A percentile compares a stretch with the other conserved stretches of the same genome.
Conservation (phyloP, 2,329 filamentous ascomycete genomes). For the Helotiales sp. region DNA sequence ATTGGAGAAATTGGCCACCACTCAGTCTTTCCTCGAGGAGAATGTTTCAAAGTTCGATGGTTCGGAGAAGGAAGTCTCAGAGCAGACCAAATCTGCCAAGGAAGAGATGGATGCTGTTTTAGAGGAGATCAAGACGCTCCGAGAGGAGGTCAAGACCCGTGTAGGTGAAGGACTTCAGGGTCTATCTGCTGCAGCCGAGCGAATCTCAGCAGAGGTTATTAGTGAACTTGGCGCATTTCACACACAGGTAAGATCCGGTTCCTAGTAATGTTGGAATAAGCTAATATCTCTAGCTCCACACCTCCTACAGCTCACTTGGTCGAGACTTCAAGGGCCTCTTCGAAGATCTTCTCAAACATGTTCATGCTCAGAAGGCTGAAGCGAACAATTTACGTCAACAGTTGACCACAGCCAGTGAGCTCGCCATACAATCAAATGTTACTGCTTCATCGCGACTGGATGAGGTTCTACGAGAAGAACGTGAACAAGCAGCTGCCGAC, state of each 20-base stretch:
- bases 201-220: slow-evolving; percentile 87
- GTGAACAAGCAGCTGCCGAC: slow-evolving; percentile 72
- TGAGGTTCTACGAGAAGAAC: slow-evolving; percentile 76
- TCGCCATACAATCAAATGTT: slow-evolving; percentile 70
- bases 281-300: slow-evolving; percentile 66
- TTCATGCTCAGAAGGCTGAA: slow-evolving; percentile 78
- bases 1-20: slow-evolving; percentile 70
- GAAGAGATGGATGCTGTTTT: slow-evolving; percentile 90
- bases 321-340: slow-evolving; percentile 87
- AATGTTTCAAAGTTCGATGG: slow-evolving; percentile 71
- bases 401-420: slow-evolving; percentile 70
- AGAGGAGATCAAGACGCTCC: slow-evolving; percentile 87
- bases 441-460: slow-evolving; percentile 70
- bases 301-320: slow-evolving; percentile 82
- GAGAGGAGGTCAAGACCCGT: slow-evolving; percentile 84
- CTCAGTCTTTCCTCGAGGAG: slow-evolving; percentile 71
- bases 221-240: slow-evolving; percentile 87
- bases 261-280: not conserved
- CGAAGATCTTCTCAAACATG: slow-evolving; percentile 76
- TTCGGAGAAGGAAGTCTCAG: slow-evolving; percentile 70
- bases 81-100: slow-evolving; percentile 71
- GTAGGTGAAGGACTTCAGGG: slow-evolving; percentile 85
- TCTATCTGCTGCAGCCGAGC: slow-evolving; percentile 81
- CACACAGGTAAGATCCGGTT: slow-evolving; percentile 54
- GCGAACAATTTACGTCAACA: slow-evolving; percentile 74